Evolutionary conservation across 1,284 basidiomycete genomes (phyloP).

Genomic region (Lentinula novae-zelandiae): DNA sequence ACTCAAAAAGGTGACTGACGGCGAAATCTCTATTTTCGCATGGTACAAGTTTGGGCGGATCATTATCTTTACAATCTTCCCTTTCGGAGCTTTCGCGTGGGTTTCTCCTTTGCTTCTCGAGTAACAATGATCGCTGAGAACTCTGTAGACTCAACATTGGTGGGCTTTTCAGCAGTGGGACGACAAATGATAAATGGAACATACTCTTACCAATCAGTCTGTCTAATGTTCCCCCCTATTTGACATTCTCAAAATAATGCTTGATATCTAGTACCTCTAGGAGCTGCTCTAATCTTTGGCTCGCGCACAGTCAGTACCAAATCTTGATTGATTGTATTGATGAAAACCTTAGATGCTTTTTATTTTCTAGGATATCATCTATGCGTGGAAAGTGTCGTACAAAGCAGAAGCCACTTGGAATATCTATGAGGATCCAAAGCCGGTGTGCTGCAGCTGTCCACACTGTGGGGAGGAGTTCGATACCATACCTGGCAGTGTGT

Average conservation of each 20-base stretch:
- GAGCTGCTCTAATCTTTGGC: not conserved
- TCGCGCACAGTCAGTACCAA: not conserved
- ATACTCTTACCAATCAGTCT: not conserved
- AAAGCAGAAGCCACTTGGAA: not conserved
- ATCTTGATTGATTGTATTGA: not conserved
- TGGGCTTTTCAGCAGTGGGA: not conserved
- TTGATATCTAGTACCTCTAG: not conserved
- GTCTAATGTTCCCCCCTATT: not conserved
- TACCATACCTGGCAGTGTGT: not conserved
- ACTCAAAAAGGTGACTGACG: not conserved
- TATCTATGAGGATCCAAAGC: not conserved
- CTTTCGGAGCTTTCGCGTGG: slow-evolving; percentile 2
- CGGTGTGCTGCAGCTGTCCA: not conserved
- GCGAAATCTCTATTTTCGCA: not conserved
- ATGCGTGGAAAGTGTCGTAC: not conserved
- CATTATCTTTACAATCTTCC: not conserved
- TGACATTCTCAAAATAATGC: not conserved
- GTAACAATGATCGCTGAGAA: no score
- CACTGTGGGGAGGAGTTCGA: not conserved
- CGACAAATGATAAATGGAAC: slow-evolving; percentile 1
- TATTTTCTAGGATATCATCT: not conserved
- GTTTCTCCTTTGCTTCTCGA: not conserved
- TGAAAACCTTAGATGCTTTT: not conserved
- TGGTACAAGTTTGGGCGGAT: not conserved
- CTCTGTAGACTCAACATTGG: not conserved